Base-by-base conservation (phyloP, 352 stramenopile genomes). In the Pythium oligandrum region DNA sequence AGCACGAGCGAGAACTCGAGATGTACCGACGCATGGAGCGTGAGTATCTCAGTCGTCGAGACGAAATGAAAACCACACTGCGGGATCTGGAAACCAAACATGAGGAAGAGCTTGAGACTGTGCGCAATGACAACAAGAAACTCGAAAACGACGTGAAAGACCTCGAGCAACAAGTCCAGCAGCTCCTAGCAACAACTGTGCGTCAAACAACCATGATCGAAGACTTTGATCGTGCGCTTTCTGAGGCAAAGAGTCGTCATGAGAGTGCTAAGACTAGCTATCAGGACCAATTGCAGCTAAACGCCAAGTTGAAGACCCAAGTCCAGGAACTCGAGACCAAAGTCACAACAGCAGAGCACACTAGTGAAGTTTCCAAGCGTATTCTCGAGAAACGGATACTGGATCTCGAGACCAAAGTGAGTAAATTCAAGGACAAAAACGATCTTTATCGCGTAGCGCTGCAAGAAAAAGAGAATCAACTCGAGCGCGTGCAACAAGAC, bases 121-220 rank as follows among this genome's bases (percentile, higher is more conserved):
- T 57, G 6, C 64, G 48, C 12, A 53, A 64, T 7, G 63, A 82
- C 48, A 72, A 56, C 10, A 51, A 56, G 10, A 66, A 67, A 33
- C 55, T 78, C 3, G 47, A 57, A 35, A 36, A 36, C 8, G 59
- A 78, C 4, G 55, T 71, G n/a, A 48, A 42, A 2, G 51, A 70
- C 12, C 56, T 78, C 11, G 64, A 85, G 40, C 11, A 73, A 11
- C 75, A 79, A 34, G 73, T 83, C 4, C 61, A 75, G 53, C 67
- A 76, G 3, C 56, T 90, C 38, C 60, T 85, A 17, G 64, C 65
- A 6, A 90, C 80, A 31, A 88, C 80, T 3, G 64, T 79, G 43
- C 55, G 78, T 5, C 80, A 90, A 56, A 88, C 77, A 34, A 65
- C 62, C n/a, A 68, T 90, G 50, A 87, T 88, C 36, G 78, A 90